These are phyloP conservation scores for Sphaerosporella brunnea DNA, from an alignment of 495 filamentous ascomycete genomes.

Conservation along the genomic window DNA sequence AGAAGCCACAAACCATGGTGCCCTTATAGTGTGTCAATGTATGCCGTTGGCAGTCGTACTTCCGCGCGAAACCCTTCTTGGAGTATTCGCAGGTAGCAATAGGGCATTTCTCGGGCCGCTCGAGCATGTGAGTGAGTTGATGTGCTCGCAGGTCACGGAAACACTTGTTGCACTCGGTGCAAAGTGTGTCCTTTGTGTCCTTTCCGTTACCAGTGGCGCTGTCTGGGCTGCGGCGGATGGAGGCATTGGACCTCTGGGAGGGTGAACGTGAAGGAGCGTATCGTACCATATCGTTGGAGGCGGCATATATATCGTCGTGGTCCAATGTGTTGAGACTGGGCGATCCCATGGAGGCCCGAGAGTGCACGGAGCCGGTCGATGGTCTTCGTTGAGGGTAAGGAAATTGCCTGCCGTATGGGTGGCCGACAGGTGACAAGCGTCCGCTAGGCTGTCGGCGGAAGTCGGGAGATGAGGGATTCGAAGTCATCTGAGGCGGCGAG, in stretches of 20 bases:
- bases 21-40: constrained; percentile 98
- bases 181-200: constrained; percentile 24
- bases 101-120: constrained; percentile 91
- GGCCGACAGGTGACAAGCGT: neutral
- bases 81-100: constrained; percentile 91
- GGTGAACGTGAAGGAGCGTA: constrained; percentile 8
- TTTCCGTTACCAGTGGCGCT: constrained; percentile 17
- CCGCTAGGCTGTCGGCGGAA: constrained; percentile 13
- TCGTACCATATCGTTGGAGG: constrained; percentile 5
- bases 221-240: constrained; percentile 9
- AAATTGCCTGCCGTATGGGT: constrained; percentile 7
- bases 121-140: constrained; percentile 87
- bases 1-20: constrained; percentile 98
- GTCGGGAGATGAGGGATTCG: constrained; percentile 21
- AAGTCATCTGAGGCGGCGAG: constrained; percentile 16
- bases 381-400: constrained; percentile 19
- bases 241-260: constrained; percentile 16
- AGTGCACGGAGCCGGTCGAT: constrained; percentile 19
- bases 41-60: constrained; percentile 98
- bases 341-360: constrained; percentile 16
- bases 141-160: constrained; percentile 41
- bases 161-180: constrained; percentile 23
- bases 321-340: constrained; percentile 10
- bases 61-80: constrained; percentile 84
- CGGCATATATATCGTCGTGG: constrained; percentile 11